Conservation (phyloP, 23 red algal genomes). For the Gracilaria gracilis region DNA sequence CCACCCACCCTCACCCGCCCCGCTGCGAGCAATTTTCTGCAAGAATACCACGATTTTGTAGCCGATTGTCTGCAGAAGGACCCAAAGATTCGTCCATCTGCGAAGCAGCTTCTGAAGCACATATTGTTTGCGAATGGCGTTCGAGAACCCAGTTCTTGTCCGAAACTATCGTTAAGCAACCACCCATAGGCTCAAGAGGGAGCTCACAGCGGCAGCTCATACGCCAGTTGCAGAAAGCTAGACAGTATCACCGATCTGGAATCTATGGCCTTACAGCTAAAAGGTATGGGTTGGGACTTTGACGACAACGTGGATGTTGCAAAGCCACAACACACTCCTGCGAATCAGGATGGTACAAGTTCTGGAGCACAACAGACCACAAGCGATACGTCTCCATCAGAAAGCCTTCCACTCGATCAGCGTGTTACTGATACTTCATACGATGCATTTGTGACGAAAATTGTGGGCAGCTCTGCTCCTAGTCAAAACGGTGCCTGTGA, state of each 20-base stretch:
- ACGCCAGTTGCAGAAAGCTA: too few relatives aligned
- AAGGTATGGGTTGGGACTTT: conserved; percentile 80
- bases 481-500: not conserved
- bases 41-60: conserved; percentile 85
- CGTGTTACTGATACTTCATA: too few relatives aligned
- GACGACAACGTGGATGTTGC: conserved; percentile 30
- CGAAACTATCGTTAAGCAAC: too few relatives aligned
- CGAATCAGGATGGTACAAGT: not conserved
- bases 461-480: not conserved
- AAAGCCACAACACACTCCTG: not conserved
- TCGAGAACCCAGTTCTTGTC: too few relatives aligned
- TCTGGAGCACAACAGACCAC: not conserved
- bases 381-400: not conserved
- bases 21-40: conserved; percentile 61
- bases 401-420: not conserved
- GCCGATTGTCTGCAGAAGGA: conserved; percentile 91
- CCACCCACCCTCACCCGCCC: conserved; percentile 75
- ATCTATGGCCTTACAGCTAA: too few relatives aligned
- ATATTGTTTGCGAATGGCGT: too few relatives aligned
- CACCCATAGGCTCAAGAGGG: too few relatives aligned
- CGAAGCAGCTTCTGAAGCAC: conserved; percentile 83
- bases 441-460: not conserved
- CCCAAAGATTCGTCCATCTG: conserved; percentile 75
- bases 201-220: too few relatives aligned
- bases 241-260: too few relatives aligned